Percentiles rank a stretch among this genome's conserved stretches.
Conservation (phyloP, 768 basidiomycete species). For the Auricularia heimuer region DNA sequence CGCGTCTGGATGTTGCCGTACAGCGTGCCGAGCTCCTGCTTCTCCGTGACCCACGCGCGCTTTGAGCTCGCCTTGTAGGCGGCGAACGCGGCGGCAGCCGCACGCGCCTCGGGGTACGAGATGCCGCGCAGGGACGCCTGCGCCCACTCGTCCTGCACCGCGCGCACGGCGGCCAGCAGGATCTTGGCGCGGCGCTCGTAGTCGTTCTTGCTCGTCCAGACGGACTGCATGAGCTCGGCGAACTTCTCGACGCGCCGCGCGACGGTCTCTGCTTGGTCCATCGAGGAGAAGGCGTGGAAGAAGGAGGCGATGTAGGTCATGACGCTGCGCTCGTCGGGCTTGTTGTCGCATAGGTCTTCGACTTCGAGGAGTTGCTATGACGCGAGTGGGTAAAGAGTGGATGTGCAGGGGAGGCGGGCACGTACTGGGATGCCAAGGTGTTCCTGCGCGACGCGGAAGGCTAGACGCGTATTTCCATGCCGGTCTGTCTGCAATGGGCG, state of each 20-base stretch:
- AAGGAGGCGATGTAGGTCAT: slow-evolving; percentile 98
- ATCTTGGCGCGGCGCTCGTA: slow-evolving; percentile 66
- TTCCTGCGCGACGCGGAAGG: slow-evolving; percentile 81
- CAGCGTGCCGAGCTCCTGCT: slow-evolving; percentile 76
- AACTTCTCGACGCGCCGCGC: slow-evolving; percentile 92
- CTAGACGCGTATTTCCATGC: slow-evolving; percentile 74
- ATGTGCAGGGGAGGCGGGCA: no score
- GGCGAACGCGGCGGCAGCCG: slow-evolving; percentile 59
- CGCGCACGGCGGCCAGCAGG: slow-evolving; percentile 47
- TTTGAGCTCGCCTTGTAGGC: slow-evolving; percentile 81
- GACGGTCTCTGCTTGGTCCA: slow-evolving; percentile 95
- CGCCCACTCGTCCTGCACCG: slow-evolving; percentile 63
- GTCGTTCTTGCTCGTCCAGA: slow-evolving; percentile 81
- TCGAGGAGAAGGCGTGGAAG: slow-evolving; percentile 96
- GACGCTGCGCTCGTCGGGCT: slow-evolving; percentile 90
- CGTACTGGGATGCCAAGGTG: slow-evolving; percentile 74
- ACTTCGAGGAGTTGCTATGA: slow-evolving; percentile 83
- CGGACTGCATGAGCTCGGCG: slow-evolving; percentile 87
- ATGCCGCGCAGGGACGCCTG: slow-evolving; percentile 52
- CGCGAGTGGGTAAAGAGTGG: slow-evolving; percentile 20
- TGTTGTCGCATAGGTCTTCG: slow-evolving; percentile 82
- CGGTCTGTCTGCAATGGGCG: slow-evolving; percentile 49
- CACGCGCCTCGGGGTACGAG: slow-evolving; percentile 73
- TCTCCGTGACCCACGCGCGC: slow-evolving; percentile 80
- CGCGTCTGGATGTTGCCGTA: slow-evolving; percentile 94